Percentiles rank a stretch among this genome's conserved stretches.
These are phyloP conservation scores for Diplocarpon mali DNA, from an alignment of 2,329 filamentous ascomycete genomes.

Conservation along the genomic window DNA sequence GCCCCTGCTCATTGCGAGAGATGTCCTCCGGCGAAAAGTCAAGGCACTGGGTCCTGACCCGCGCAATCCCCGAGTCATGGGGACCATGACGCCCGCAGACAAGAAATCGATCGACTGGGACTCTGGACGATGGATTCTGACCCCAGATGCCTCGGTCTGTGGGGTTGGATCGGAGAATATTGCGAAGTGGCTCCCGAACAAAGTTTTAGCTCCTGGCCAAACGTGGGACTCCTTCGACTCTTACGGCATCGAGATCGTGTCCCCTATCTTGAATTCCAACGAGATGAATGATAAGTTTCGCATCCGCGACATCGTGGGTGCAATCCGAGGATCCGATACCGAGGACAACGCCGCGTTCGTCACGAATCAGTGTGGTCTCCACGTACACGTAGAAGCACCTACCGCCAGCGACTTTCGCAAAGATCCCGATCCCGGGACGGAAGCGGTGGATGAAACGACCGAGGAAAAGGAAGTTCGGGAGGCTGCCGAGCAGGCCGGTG, in stretches of 20 bases:
- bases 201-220: neutral
- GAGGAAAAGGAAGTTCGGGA: neutral
- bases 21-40: neutral
- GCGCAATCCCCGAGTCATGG: neutral
- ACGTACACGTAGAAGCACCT: constrained; percentile 20
- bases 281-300: neutral
- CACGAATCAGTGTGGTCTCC: constrained; percentile 21
- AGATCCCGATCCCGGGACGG: constrained; percentile 4
- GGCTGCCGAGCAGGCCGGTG: neutral
- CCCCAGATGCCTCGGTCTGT: constrained; percentile 14
- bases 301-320: constrained; percentile 10
- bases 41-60: too few species aligned
- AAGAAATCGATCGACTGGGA: constrained; percentile 7
- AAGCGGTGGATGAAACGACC: too few species aligned
- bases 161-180: constrained; percentile 19
- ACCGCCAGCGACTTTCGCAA: constrained; percentile 2
- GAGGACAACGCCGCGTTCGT: constrained; percentile 15
- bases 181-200: constrained; percentile 12
- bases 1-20: constrained; percentile 11
- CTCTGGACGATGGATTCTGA: neutral
- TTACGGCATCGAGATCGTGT: constrained; percentile 17
- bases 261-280: constrained; percentile 10
- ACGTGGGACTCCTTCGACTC: constrained; percentile 21
- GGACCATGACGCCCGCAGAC: constrained; percentile 3
- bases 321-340: constrained; percentile 2